Conservation (phyloP, 495 filamentous ascomycete genomes). For the Aspergillus hancockii region DNA sequence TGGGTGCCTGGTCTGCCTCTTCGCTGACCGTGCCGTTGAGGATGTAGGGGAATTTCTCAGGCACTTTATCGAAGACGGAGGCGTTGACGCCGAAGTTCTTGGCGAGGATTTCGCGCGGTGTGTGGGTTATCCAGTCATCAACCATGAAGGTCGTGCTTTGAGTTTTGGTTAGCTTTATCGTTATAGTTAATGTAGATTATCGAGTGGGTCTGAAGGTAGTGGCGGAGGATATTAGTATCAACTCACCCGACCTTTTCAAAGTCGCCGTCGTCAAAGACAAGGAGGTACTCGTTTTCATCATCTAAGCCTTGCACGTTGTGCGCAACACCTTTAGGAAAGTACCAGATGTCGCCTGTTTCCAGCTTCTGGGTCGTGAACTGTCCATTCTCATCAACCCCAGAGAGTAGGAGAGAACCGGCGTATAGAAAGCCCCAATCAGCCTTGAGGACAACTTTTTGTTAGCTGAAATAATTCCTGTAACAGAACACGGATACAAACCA, state of each 20-base stretch:
- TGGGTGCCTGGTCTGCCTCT: slow-evolving; percentile 46
- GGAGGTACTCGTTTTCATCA: slow-evolving; percentile 65
- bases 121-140: slow-evolving; percentile 65
- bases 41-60: slow-evolving; percentile 61
- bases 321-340: slow-evolving; percentile 64
- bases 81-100: slow-evolving; percentile 64
- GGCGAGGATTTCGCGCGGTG: slow-evolving; percentile 59
- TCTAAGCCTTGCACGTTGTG: slow-evolving; percentile 60
- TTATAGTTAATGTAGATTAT: too few species aligned
- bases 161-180: too few species aligned
- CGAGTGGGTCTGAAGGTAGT: too few species aligned
- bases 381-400: slow-evolving; percentile 62
- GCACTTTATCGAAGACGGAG: slow-evolving; percentile 57
- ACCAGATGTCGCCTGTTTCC: slow-evolving; percentile 64
- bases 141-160: slow-evolving; percentile 64
- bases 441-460: slow-evolving; percentile 29
- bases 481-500: too few species aligned
- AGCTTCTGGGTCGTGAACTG: slow-evolving; percentile 54
- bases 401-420: slow-evolving; percentile 54
- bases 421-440: slow-evolving; percentile 69
- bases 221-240: too few species aligned
- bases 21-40: slow-evolving; percentile 53
- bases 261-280: slow-evolving; percentile 65
- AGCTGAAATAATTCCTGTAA: neutral
- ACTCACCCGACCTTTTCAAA: slow-evolving; percentile 43